A percentile compares a stretch with the other conserved stretches of the same genome.
phyloP scores from a whole-genome alignment of 2,329 filamentous ascomycete genomes.

The Podosphaera xanthii region DNA sequence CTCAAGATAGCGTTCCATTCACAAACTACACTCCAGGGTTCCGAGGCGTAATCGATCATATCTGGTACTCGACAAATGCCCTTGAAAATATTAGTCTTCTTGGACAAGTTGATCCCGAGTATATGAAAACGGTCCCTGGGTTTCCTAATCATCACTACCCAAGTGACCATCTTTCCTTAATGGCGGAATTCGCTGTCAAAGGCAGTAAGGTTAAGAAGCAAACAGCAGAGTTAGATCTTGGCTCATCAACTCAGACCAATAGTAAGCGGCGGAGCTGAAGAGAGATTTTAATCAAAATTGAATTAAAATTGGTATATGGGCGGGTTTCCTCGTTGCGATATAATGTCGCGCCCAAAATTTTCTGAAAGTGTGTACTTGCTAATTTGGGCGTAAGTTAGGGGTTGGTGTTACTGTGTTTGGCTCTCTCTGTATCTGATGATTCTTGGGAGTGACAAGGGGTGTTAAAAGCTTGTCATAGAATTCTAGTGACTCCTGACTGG shows the following conservation, averaged over 20 bases:
- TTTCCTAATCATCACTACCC: constrained; percentile 59
- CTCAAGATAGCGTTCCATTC: constrained; percentile 67
- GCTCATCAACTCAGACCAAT: constrained; percentile 12
- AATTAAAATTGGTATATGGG: background rate
- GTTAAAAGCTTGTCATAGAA: background rate
- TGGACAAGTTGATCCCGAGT: constrained; percentile 47
- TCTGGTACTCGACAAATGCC: constrained; percentile 79
- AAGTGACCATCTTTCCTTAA: constrained; percentile 46
- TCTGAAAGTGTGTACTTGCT: background rate
- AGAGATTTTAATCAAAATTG: background rate
- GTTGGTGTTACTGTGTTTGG: background rate
- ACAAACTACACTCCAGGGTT: constrained; percentile 97
- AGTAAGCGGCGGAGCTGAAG: constrained; percentile 4
- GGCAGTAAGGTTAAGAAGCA: constrained; percentile 26
- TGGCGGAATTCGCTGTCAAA: constrained; percentile 49
- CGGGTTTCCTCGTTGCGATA: background rate
- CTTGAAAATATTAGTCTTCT: constrained; percentile 43
- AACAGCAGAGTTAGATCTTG: constrained; percentile 15
- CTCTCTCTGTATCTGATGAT: background rate
- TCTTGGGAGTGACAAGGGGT: no score
- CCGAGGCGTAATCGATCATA: constrained; percentile 79
- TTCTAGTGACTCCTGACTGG: background rate
- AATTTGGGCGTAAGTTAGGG: background rate
- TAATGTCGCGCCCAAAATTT: background rate
- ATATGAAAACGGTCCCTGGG: constrained; percentile 45